Evolutionary conservation across 108 stramenopile species (phyloP), one percentile per base, ranked within the genome.

Genomic region (Halocafeteria seosinensis): DNA sequence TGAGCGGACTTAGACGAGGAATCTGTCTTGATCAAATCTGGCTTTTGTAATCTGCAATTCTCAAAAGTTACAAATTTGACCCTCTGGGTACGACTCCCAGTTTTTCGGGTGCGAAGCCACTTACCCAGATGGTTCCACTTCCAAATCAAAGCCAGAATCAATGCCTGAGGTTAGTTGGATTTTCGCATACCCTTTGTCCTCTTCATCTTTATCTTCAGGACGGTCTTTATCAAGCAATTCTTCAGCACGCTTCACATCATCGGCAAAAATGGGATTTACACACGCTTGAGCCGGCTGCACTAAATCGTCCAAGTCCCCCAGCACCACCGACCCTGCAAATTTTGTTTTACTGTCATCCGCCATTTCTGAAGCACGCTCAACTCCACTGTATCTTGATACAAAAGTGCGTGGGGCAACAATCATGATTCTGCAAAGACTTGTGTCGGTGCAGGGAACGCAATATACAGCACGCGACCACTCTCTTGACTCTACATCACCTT

Each of bases 231-330:
- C 52, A 53, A 53, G 57, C 5, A 35, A 35, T 59, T 55, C 9
- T 12, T 31, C 9, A 31, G 57, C 66, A 31, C n/a, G 30, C 17
- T 33, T 3, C 0, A 3, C 34, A 31, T 57, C 66, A 12, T 31
- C 21, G 12, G 66, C 55, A 38, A 80, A 75, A 38, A 78, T 57
- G 30, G 79, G 79, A 58, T 80, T 80, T 24, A 78, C 75, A 58
- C 79, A 80, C 0, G 77, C 79, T 64, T 80, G 76, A 5, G 77
- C 66, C 12, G 79, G 79, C 29, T 69, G 70, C 23, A 80, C 77
- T 51, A 80, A 77, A 52, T 80, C 79, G 38, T 80, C 75, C 26
- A 80, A 71, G 33, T 80, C 77, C 30, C 72, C 75, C 11, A 80
- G 58, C 24, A 80, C 35, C 29, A 80, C 79, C 27, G 74, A 64